Percentiles rank a stretch among this genome's conserved stretches.
Conservation (phyloP, 2,329 filamentous ascomycete genomes). For the Hypoxylon sp. region DNA sequence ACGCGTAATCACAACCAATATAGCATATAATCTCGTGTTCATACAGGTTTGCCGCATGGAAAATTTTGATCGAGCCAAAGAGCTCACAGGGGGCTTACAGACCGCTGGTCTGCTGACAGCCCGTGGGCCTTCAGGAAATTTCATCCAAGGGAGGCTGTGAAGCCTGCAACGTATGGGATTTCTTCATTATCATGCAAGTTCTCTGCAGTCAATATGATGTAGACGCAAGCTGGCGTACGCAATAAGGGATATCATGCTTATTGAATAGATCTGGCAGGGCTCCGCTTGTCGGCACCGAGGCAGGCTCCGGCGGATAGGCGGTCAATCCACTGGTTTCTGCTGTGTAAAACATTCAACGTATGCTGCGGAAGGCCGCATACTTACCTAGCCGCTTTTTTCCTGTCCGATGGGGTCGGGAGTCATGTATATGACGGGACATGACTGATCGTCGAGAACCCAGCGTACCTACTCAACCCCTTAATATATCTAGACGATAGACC, state of each 20-base stretch:
- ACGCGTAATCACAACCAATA: constrained; percentile 16
- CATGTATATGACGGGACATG: too few relatives aligned
- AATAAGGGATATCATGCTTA: constrained; percentile 25
- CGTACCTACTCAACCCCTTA: too few relatives aligned
- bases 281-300: constrained; percentile 30
- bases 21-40: too few relatives aligned
- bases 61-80: too few relatives aligned
- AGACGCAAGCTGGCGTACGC: constrained; percentile 20
- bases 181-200: constrained; percentile 19
- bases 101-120: too few relatives aligned
- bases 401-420: too few relatives aligned
- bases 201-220: constrained; percentile 21
- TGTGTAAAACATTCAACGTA: constrained; percentile 24
- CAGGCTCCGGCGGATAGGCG: constrained; percentile 28
- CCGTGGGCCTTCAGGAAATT: constrained; percentile 1
- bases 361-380: constrained; percentile 41
- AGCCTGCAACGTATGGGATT: constrained; percentile 19
- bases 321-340: constrained; percentile 25
- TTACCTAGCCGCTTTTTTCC: too few relatives aligned
- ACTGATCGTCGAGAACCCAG: too few relatives aligned
- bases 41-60: too few relatives aligned
- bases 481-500: too few relatives aligned
- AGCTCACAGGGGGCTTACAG: too few relatives aligned
- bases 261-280: constrained; percentile 15
- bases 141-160: constrained; percentile 4